Conservation (phyloP, 495 filamentous ascomycete species). For the Lophium mytilinum region DNA sequence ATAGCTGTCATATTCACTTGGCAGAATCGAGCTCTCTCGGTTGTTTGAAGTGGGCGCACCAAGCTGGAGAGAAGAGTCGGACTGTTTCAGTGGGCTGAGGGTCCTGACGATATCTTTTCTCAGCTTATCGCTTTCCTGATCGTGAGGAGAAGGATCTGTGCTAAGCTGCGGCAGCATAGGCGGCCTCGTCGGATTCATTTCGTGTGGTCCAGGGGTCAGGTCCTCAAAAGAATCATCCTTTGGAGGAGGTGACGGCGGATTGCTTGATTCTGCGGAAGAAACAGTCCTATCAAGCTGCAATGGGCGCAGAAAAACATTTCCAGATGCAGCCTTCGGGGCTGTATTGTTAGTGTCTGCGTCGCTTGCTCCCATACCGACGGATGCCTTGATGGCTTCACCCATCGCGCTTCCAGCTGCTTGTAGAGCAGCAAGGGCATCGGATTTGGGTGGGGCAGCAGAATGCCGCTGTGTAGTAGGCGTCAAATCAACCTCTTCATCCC, state of each 20-base stretch:
- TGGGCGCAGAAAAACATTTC: slow-evolving; percentile 23
- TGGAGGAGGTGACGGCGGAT: slow-evolving; percentile 25
- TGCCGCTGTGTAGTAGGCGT: slow-evolving; percentile 30
- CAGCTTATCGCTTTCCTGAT: slow-evolving; percentile 68
- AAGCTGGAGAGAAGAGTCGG: slow-evolving; percentile 11
- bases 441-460: background rate
- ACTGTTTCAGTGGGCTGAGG: slow-evolving; percentile 43
- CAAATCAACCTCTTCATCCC: slow-evolving; percentile 27
- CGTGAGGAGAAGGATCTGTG: slow-evolving; percentile 47
- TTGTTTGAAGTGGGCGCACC: slow-evolving; percentile 2
- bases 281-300: slow-evolving; percentile 21
- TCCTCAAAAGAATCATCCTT: slow-evolving; percentile 16
- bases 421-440: slow-evolving; percentile 25
- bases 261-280: slow-evolving; percentile 23
- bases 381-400: slow-evolving; percentile 25
- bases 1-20: slow-evolving; percentile 53
- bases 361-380: slow-evolving; percentile 17
- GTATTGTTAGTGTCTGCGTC: background rate
- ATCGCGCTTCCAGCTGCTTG: slow-evolving; percentile 27
- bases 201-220: slow-evolving; percentile 7
- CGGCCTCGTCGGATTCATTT: slow-evolving; percentile 32
- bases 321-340: background rate
- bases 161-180: slow-evolving; percentile 48
- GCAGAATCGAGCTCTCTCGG: slow-evolving; percentile 44
- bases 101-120: slow-evolving; percentile 74